Evolutionary conservation across 2,329 filamentous ascomycete species (phyloP), one percentile per base, ranked within the genome.

Genomic region (Furcasterigmium sp.): DNA sequence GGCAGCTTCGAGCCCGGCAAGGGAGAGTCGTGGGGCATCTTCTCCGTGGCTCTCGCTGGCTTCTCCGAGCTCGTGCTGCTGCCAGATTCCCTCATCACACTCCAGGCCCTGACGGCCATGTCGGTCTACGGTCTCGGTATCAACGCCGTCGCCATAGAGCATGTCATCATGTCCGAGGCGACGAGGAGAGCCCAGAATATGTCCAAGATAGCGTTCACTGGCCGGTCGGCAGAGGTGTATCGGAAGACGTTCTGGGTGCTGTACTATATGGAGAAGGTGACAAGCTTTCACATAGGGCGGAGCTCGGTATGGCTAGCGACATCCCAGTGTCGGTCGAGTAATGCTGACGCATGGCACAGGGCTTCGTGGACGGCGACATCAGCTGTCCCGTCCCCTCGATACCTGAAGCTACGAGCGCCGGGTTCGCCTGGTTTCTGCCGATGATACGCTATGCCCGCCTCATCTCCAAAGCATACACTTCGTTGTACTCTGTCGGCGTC

Each of bases 1-100:
- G 63, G 60, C 1, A 59, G 56, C 8, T 70, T 67, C 37, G 60
- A 67, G 39, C 62, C 64, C 0, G 62, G 62, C 3, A 61, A 58
- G 19, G 64, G 65, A 5, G 56, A 55, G 28, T 54, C 63, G 0
- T 70, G 68, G 68, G 58, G 57, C 8, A 51, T 68, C 4, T 69
- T 68, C 37, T 56, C 63, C 17, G 53, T 60, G 3, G 56, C 65
- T 4, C 54, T 70, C 5, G 55, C 56, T 5, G 37, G 61, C 7
- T 58, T 68, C 13, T 53, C 63, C 1, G 65, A 68, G 5, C 50
- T 62, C 1, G 42, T 61, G 14, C 51, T 48, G 8, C 44, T 61
- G 1, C 56, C 58, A 1, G 57, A 62, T 39, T 62, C 59, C 5
- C 45, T 62, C 7, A 45, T 51, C 8, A 48, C 53, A 5, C 51